Evolutionary conservation across 257 asterid species (phyloP).

Genomic region (Petunia axillaris): DNA sequence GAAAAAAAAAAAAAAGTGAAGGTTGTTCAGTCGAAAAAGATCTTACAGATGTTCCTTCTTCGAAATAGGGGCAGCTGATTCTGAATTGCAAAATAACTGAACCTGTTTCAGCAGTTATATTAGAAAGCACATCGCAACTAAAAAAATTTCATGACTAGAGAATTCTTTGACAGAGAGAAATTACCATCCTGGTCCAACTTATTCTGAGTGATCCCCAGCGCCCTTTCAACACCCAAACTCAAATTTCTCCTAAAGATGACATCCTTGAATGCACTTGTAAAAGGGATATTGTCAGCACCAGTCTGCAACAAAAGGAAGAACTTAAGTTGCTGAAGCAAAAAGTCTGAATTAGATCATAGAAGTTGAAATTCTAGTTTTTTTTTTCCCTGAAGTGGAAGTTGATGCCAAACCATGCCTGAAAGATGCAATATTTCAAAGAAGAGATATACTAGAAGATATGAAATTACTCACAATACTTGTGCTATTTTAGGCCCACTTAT

Average conservation of each 20-base stretch:
- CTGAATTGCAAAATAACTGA: constrained; percentile 77
- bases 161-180: constrained; percentile 2
- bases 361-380: too few relatives aligned
- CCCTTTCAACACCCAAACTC: constrained; percentile 50
- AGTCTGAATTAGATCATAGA: too few relatives aligned
- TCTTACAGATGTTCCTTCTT: constrained; percentile 76
- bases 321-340: neutral
- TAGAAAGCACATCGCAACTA: constrained; percentile 16
- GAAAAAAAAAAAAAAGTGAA: neutral
- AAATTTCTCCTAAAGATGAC: constrained; percentile 66
- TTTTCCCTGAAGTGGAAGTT: neutral
- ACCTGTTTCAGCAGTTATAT: constrained; percentile 45
- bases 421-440: neutral
- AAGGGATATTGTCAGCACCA: constrained; percentile 80
- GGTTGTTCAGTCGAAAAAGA: constrained; percentile 26
- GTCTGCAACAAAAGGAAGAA: constrained; percentile 52
- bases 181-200: constrained; percentile 58
- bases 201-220: constrained; percentile 47
- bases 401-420: neutral
- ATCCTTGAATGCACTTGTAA: constrained; percentile 88
- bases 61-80: constrained; percentile 80
- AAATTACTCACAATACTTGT: neutral
- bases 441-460: neutral
- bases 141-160: constrained; percentile 17
- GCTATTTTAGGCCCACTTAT: neutral